A percentile compares a stretch with the other conserved stretches of the same genome.
Conservation (phyloP, 1,139 yeast species). For the Debaryomycetaceae sp. region DNA sequence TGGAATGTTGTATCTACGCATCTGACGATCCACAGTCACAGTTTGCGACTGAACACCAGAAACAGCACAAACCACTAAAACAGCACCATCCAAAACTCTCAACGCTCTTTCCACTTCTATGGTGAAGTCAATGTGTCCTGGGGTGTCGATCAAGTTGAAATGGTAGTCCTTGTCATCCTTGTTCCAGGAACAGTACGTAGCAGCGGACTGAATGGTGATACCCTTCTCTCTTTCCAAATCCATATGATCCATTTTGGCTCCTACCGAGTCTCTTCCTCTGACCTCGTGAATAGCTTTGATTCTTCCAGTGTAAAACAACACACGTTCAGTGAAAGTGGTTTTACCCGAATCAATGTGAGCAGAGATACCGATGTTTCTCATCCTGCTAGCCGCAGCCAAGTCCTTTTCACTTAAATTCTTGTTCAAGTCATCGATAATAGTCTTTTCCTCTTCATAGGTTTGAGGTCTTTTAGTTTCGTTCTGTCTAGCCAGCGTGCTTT, state of each 20-base stretch:
- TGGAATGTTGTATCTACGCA: slow-evolving; percentile 97
- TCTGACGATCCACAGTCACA: slow-evolving; percentile 97
- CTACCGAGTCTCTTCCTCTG: slow-evolving; percentile 95
- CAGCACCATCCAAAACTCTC: slow-evolving; percentile 97
- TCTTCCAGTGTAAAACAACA: slow-evolving; percentile 91
- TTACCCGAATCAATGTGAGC: slow-evolving; percentile 89
- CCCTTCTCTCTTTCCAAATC: slow-evolving; percentile 97
- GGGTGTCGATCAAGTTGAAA: slow-evolving; percentile 93
- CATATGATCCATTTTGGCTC: slow-evolving; percentile 94
- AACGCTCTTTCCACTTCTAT: slow-evolving; percentile 97
- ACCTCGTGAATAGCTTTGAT: slow-evolving; percentile 98
- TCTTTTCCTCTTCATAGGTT: slow-evolving; percentile 72
- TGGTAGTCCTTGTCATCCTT: slow-evolving; percentile 69
- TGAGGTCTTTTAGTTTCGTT: slow-evolving; percentile 24
- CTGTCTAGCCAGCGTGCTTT: slow-evolving; percentile 8
- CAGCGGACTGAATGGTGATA: slow-evolving; percentile 97
- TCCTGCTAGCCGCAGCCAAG: slow-evolving; percentile 44
- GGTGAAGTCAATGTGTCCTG: slow-evolving; percentile 98
- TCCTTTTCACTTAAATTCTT: slow-evolving; percentile 56
- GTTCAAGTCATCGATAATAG: slow-evolving; percentile 58
- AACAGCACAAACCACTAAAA: slow-evolving; percentile 95
- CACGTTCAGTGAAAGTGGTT: slow-evolving; percentile 95
- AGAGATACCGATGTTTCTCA: slow-evolving; percentile 95
- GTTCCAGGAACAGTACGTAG: slow-evolving; percentile 96
- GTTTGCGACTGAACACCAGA: slow-evolving; percentile 98